phyloP scores from a whole-genome alignment of 2,329 filamentous ascomycete species.

The Fusarium sp. region DNA sequence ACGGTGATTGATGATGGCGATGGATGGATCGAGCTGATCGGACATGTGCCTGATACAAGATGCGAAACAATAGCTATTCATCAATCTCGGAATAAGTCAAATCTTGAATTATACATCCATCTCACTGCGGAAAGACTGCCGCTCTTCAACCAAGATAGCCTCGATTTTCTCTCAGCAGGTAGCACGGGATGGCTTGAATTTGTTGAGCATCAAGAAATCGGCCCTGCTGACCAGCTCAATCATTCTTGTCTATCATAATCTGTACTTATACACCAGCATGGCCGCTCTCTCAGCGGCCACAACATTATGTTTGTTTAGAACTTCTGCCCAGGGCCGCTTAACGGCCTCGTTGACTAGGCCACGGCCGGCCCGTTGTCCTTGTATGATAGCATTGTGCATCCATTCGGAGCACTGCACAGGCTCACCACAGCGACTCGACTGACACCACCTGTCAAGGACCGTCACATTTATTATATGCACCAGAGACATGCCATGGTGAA shows the following conservation, averaged over 20 bases:
- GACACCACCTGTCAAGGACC: conserved; percentile 34
- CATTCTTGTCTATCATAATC: too few relatives aligned
- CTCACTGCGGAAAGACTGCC: conserved; percentile 12
- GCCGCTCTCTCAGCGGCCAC: conserved; percentile 23
- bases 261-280: conserved; percentile 4
- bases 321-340: conserved; percentile 32
- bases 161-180: conserved; percentile 9
- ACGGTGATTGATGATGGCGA: conserved; percentile 13
- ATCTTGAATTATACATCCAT: conserved; percentile 26
- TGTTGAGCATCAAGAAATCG: not conserved
- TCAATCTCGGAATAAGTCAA: conserved; percentile 1
- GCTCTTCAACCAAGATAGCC: conserved; percentile 12
- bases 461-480: conserved; percentile 25
- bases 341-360: conserved; percentile 34
- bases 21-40: conserved; percentile 6
- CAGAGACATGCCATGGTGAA: not conserved
- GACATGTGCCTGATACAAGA: conserved; percentile 20
- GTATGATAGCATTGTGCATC: conserved; percentile 35
- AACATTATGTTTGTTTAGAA: conserved; percentile 45
- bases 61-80: conserved; percentile 15
- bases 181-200: conserved; percentile 1
- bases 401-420: conserved; percentile 36
- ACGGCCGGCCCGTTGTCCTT: conserved; percentile 35
- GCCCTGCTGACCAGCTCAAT: not conserved
- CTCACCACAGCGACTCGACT: conserved; percentile 39